Evolutionary conservation across 768 basidiomycete genomes (phyloP).

Genomic region (Flagelloscypha sp.): DNA sequence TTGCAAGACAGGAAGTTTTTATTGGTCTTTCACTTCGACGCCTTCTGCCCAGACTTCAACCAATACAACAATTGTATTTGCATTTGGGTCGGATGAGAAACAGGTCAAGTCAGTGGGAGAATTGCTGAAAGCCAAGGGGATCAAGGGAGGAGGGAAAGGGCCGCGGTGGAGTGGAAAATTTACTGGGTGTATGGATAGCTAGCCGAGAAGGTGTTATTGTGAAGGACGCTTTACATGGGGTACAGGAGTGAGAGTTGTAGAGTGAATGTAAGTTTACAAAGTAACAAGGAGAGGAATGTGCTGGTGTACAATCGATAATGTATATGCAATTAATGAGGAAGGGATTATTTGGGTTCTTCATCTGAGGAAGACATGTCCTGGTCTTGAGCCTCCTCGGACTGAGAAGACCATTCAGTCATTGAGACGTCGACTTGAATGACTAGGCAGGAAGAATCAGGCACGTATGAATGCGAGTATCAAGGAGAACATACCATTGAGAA

Average conservation of each 20-base stretch:
- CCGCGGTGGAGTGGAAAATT: conserved; percentile 70
- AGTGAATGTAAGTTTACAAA: background rate
- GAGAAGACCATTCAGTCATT: too few species aligned
- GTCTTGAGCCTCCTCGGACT: too few species aligned
- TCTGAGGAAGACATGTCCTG: too few species aligned
- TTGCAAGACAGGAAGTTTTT: conserved; percentile 32
- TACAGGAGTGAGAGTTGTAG: conserved; percentile 16
- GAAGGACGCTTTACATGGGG: conserved; percentile 27
- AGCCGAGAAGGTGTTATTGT: conserved; percentile 33
- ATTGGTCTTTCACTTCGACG: conserved; percentile 56
- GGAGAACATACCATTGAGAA: too few species aligned
- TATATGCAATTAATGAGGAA: background rate
- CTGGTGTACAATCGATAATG: background rate
- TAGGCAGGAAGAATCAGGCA: too few species aligned
- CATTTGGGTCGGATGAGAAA: conserved; percentile 53
- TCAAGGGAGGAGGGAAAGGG: conserved; percentile 78
- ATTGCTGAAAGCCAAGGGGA: conserved; percentile 42
- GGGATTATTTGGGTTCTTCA: background rate
- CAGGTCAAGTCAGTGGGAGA: conserved; percentile 54
- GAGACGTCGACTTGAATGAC: too few species aligned
- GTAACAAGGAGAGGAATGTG: background rate
- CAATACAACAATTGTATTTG: conserved; percentile 47
- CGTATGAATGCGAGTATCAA: too few species aligned
- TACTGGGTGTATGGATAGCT: conserved; percentile 54
- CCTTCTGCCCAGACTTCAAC: conserved; percentile 44